These are phyloP conservation scores for Saccharomycopsis javanensis DNA, from an alignment of 805 yeast genomes.

Conservation along the genomic window DNA sequence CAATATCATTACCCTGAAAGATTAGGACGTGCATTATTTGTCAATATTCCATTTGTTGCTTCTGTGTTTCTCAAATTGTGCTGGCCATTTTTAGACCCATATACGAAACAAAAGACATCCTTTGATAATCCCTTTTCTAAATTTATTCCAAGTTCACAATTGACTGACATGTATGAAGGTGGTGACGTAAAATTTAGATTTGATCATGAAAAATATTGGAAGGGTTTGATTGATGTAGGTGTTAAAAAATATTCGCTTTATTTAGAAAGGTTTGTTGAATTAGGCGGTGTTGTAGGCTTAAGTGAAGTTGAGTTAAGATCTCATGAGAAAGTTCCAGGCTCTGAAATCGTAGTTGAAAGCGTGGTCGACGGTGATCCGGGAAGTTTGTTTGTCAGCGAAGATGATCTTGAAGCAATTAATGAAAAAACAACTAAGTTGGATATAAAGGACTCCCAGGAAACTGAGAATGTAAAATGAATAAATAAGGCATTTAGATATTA, in stretches of 20 bases:
- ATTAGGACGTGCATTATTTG: slow-evolving; percentile 42
- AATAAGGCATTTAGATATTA: too few species aligned
- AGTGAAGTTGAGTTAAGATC: slow-evolving; percentile 44
- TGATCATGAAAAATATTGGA: slow-evolving; percentile 45
- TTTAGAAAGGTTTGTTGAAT: slow-evolving; percentile 29
- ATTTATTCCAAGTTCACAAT: slow-evolving; percentile 43
- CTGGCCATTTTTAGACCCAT: slow-evolving; percentile 51
- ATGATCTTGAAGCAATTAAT: background rate
- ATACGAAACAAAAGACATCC: slow-evolving; percentile 45
- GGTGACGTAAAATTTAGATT: slow-evolving; percentile 40
- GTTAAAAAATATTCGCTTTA: slow-evolving; percentile 30
- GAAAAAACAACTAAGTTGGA: background rate
- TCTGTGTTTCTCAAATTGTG: slow-evolving; percentile 46
- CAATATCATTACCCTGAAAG: slow-evolving; percentile 54
- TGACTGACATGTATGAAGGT: slow-evolving; percentile 40
- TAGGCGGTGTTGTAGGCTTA: slow-evolving; percentile 42
- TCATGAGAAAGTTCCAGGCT: slow-evolving; percentile 20
- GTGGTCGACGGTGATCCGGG: background rate
- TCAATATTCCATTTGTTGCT: slow-evolving; percentile 49
- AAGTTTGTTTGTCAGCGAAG: background rate
- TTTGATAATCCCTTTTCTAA: slow-evolving; percentile 50
- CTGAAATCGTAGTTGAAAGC: slow-evolving; percentile 14
- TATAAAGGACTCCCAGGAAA: background rate
- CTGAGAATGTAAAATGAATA: background rate
- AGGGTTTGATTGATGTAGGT: slow-evolving; percentile 37